Base-by-base conservation (phyloP, 495 filamentous ascomycete species). In the Neurospora sp. region DNA sequence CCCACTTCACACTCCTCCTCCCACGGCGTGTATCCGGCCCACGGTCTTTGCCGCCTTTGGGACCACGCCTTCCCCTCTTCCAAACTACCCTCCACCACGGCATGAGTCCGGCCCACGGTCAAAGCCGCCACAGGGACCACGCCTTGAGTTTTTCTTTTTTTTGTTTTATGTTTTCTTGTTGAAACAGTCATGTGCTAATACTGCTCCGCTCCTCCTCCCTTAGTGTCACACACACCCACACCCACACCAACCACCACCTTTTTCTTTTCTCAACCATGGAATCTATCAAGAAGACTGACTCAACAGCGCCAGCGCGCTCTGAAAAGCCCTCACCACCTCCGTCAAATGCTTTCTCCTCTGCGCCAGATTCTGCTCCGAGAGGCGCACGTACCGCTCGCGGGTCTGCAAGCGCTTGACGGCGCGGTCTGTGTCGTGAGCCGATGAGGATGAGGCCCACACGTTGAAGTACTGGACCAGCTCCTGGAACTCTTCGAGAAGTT, bases 291-390 rank as follows among this genome's bases (percentile, higher is more conserved):
- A 80, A 18, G 77, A 73, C 40, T 81, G 80, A 73, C 83, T 83
- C 39, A 95, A 82, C 35, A 95, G 85, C 8, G 89, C 88, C 35
- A 95, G 81, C 68, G 93, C 93, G 79, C 86, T 93, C 77, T 94
- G 88, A 77, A 96, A 96, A 39, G 93, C 93, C 75, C 89, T 87
- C 10, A 96, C 91, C 47, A 96, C 93, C 75, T 92, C 87, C 59
- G 85, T 84, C 77, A 94, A 90, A 76, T 95, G 93, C 68, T 88
- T 83, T 77, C 90, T 90, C 83, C 92, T 94, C 73, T 89, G 87
- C 74, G 89, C 86, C 65, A 96, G 78, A 7, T 80, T 86, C 45
- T 87, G 81, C 77, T 96, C 93, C 0, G 88, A 87, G 35, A 90
- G 87, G 69, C 89, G 88, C 31, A 96, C 92, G 75, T 90, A 90